Evolutionary conservation across 2,329 filamentous ascomycete species (phyloP).

Genomic region (Teratosphaeria epicoccoides): DNA sequence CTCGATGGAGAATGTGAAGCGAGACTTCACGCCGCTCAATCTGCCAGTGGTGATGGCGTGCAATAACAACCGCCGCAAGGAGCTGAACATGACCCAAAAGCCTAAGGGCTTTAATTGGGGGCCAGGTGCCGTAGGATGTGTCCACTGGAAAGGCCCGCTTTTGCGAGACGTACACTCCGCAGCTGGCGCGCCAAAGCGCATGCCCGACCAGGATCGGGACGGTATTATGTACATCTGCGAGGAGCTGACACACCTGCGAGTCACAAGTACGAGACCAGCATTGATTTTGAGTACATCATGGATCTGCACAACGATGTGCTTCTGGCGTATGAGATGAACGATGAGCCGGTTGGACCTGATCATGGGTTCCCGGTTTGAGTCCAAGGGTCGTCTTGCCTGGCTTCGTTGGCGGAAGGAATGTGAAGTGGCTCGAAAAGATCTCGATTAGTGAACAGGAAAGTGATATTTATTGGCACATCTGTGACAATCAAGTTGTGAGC

Average conservation of each 20-base stretch:
- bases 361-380: conserved; percentile 36
- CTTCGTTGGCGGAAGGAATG: conserved; percentile 31
- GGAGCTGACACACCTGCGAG: conserved; percentile 39
- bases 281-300: conserved; percentile 41
- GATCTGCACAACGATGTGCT: conserved; percentile 39
- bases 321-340: conserved; percentile 45
- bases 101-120: conserved; percentile 42
- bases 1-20: conserved; percentile 36
- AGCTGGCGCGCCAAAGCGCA: conserved; percentile 27
- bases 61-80: conserved; percentile 42
- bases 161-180: conserved; percentile 36
- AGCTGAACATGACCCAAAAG: conserved; percentile 41
- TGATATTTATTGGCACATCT: conserved; percentile 37
- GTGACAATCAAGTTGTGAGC: conserved; percentile 35
- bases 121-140: conserved; percentile 36
- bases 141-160: conserved; percentile 41
- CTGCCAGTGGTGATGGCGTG: conserved; percentile 41
- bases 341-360: conserved; percentile 30
- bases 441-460: conserved; percentile 34
- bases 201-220: conserved; percentile 16
- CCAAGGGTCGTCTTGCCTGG: conserved; percentile 34
- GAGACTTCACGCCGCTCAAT: conserved; percentile 36
- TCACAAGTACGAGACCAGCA: conserved; percentile 39
- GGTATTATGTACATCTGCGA: conserved; percentile 40
- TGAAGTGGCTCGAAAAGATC: conserved; percentile 34